A percentile compares a stretch with the other conserved stretches of the same genome.
phyloP scores from a whole-genome alignment of 352 stramenopile species.

The Aphanomyces astaci region DNA sequence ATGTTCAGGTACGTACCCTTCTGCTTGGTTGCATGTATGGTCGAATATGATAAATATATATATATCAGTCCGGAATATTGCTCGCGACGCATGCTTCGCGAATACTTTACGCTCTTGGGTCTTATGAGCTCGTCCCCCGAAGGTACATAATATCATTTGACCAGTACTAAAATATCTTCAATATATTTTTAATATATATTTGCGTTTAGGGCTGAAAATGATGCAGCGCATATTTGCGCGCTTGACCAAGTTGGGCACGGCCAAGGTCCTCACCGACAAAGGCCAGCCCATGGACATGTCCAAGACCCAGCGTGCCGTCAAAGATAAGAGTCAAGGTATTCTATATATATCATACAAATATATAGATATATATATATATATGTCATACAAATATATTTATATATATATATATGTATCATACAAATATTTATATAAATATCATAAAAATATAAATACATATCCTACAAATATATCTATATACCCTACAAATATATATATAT shows the following conservation, averaged over 20 bases:
- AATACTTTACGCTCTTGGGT: slow-evolving; percentile 83
- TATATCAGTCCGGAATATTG: slow-evolving; percentile 53
- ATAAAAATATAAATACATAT: too few relatives aligned
- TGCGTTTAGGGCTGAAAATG: slow-evolving; percentile 61
- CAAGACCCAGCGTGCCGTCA: slow-evolving; percentile 17
- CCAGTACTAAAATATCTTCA: too few relatives aligned
- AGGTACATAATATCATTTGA: too few relatives aligned
- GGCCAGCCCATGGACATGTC: not conserved
- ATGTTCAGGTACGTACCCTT: slow-evolving; percentile 76
- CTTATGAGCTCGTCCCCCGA: slow-evolving; percentile 86
- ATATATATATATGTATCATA: too few relatives aligned
- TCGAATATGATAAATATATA: not conserved
- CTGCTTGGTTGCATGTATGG: too few relatives aligned
- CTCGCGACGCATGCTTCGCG: slow-evolving; percentile 76
- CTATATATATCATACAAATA: too few relatives aligned
- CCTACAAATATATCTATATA: too few relatives aligned
- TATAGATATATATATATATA: too few relatives aligned
- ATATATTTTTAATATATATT: not conserved
- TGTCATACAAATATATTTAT: too few relatives aligned
- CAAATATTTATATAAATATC: too few relatives aligned
- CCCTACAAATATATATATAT: too few relatives aligned
- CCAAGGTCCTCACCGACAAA: slow-evolving; percentile 29
- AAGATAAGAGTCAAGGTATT: slow-evolving; percentile 22
- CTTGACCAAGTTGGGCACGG: slow-evolving; percentile 79
- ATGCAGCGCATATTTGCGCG: slow-evolving; percentile 86